These are phyloP conservation scores for Aspergillus sp. DNA, from an alignment of 2,329 filamentous ascomycete species.

Conservation along the genomic window DNA sequence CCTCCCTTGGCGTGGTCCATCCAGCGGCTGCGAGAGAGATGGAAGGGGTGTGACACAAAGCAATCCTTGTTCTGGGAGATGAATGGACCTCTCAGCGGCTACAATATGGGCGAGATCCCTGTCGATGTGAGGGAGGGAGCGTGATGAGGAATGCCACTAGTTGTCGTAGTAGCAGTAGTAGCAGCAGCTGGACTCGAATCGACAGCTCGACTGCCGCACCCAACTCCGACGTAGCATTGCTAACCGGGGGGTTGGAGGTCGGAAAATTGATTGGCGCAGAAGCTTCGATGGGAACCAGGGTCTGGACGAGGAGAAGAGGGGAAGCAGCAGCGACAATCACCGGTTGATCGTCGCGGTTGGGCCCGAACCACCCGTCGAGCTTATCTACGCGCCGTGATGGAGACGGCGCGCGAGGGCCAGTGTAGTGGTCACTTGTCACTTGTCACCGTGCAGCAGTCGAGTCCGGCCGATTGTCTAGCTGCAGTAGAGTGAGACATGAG, in stretches of 20 bases:
- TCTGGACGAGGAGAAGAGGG: conserved; percentile 10
- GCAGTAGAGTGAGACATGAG: background rate
- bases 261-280: background rate
- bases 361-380: conserved; percentile 23
- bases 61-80: background rate
- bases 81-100: background rate
- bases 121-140: background rate
- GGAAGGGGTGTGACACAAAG: conserved; percentile 8
- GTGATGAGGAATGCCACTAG: background rate
- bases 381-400: conserved; percentile 28
- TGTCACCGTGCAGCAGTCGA: conserved; percentile 7
- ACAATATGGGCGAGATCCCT: background rate
- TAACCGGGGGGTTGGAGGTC: background rate
- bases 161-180: too few species aligned
- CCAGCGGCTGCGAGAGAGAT: conserved; percentile 16
- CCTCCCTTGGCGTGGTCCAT: conserved; percentile 39
- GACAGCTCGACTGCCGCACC: background rate
- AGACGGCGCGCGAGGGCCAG: background rate
- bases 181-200: background rate
- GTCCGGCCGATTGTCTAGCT: conserved; percentile 3
- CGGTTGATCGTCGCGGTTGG: conserved; percentile 30
- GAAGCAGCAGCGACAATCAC: conserved; percentile 16
- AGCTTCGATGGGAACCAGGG: background rate
- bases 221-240: background rate
- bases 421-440: background rate